phyloP scores from a whole-genome alignment of 768 basidiomycete species.

The Serendipita indica region DNA sequence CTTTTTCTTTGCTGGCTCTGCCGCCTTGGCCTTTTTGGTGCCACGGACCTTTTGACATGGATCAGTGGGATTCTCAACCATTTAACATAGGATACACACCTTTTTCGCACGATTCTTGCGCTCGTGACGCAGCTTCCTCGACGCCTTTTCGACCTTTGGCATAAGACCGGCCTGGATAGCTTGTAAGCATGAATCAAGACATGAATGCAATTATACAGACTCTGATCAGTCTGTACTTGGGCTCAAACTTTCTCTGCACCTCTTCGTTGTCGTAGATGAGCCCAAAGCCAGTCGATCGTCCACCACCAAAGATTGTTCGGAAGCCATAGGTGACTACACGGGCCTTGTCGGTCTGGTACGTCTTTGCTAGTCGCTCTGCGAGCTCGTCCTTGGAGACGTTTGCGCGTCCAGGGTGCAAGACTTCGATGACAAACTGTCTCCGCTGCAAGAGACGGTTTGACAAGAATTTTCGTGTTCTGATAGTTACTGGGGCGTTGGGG shows the following conservation, averaged over 20 bases:
- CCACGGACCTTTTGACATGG: conserved; percentile 59
- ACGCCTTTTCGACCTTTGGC: conserved; percentile 74
- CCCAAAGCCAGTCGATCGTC: conserved; percentile 91
- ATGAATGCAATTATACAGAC: conserved; percentile 35
- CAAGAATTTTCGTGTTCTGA: conserved; percentile 98
- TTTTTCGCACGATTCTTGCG: conserved; percentile 99
- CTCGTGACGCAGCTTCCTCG: conserved; percentile 97
- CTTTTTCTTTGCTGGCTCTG: conserved; percentile 87
- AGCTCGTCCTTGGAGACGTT: conserved; percentile 90
- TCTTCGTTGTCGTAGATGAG: conserved; percentile 95
- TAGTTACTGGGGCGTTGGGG: conserved; percentile 71
- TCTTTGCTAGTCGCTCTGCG: conserved; percentile 73
- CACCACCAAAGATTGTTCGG: conserved; percentile 94
- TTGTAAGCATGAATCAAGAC: not conserved
- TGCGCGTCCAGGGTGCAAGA: conserved; percentile 88
- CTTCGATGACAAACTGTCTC: conserved; percentile 89
- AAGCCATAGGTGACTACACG: conserved; percentile 92
- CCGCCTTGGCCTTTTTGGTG: conserved; percentile 88
- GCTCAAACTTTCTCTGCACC: conserved; percentile 94
- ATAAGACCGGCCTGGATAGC: conserved; percentile 43
- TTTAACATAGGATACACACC: conserved; percentile 31
- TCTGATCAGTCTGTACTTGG: conserved; percentile 84
- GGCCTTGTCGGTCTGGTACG: conserved; percentile 87
- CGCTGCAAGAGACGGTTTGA: conserved; percentile 95
- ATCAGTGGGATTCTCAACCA: conserved; percentile 5